phyloP scores from a whole-genome alignment of 768 basidiomycete species.

The Tricholoma bakamatsutake region DNA sequence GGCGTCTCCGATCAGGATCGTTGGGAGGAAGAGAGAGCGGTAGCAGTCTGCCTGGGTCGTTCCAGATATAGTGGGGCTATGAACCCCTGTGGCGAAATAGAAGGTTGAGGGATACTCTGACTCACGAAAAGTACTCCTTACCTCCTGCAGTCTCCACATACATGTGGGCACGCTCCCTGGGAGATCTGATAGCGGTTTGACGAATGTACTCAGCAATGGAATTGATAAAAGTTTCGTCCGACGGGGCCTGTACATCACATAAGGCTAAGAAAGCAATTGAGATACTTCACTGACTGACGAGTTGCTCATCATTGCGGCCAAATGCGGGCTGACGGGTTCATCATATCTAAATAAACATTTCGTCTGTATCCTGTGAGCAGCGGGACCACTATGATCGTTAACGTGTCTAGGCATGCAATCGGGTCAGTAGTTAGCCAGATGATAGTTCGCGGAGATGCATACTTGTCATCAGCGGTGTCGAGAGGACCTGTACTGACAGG shows the following conservation, averaged over 20 bases:
- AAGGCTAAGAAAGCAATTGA: background rate
- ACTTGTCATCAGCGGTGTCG: constrained; percentile 84
- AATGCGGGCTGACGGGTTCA: constrained; percentile 90
- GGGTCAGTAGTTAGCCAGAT: background rate
- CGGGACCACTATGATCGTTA: constrained; percentile 39
- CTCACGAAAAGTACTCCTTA: constrained; percentile 28
- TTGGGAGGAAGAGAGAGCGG: constrained; percentile 82
- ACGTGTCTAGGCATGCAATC: constrained; percentile 50
- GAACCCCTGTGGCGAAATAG: constrained; percentile 56
- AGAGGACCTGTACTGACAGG: constrained; percentile 86
- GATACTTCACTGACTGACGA: constrained; percentile 23
- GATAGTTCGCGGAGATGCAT: background rate
- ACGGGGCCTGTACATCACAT: constrained; percentile 35
- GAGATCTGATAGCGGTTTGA: constrained; percentile 32
- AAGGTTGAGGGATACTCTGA: background rate
- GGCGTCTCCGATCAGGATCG: constrained; percentile 81
- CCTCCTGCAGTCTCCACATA: constrained; percentile 97
- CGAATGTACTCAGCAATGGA: constrained; percentile 61
- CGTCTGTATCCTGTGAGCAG: constrained; percentile 39
- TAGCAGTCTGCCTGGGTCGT: constrained; percentile 83
- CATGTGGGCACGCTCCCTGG: constrained; percentile 42
- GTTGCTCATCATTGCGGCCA: constrained; percentile 60
- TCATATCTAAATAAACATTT: constrained; percentile 79
- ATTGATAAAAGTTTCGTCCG: constrained; percentile 61
- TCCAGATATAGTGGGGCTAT: constrained; percentile 82